Evolutionary conservation across 768 basidiomycete genomes (phyloP).

Genomic region (Boletus rubropictus): DNA sequence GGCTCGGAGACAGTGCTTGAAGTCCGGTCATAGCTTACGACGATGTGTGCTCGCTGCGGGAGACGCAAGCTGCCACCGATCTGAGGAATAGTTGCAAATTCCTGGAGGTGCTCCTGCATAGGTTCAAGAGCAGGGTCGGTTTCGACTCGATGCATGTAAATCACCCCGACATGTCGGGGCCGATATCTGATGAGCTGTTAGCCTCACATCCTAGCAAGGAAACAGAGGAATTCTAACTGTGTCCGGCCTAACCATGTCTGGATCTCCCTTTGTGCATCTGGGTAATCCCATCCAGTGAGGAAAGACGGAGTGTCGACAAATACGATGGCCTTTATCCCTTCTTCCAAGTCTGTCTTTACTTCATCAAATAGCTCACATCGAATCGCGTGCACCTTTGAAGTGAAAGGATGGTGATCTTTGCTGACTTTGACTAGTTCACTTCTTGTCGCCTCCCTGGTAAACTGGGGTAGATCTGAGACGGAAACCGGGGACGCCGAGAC

Average conservation of each 20-base stretch:
- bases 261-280: slow-evolving; percentile 6
- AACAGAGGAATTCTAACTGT: neutral
- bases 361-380: slow-evolving; percentile 12
- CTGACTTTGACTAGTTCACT: neutral
- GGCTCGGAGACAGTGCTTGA: neutral
- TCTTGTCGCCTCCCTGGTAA: slow-evolving; percentile 10
- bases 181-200: neutral
- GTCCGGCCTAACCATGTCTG: neutral
- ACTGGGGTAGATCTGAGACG: slow-evolving; percentile 4
- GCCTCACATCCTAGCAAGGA: neutral
- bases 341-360: neutral
- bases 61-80: neutral
- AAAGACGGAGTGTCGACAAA: slow-evolving; percentile 23
- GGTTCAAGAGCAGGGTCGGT: slow-evolving; percentile 8
- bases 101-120: slow-evolving; percentile 4
- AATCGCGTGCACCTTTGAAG: slow-evolving; percentile 9
- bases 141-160: slow-evolving; percentile 19
- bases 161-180: slow-evolving; percentile 7
- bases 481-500: neutral
- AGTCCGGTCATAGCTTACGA: slow-evolving; percentile 9
- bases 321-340: slow-evolving; percentile 9
- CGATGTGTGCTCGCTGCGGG: slow-evolving; percentile 3
- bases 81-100: neutral
- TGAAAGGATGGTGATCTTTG: slow-evolving; percentile 1
- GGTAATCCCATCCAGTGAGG: slow-evolving; percentile 5